Evolutionary conservation across 2,329 filamentous ascomycete genomes (phyloP).

Genomic region (Cytospora chrysosperma): DNA sequence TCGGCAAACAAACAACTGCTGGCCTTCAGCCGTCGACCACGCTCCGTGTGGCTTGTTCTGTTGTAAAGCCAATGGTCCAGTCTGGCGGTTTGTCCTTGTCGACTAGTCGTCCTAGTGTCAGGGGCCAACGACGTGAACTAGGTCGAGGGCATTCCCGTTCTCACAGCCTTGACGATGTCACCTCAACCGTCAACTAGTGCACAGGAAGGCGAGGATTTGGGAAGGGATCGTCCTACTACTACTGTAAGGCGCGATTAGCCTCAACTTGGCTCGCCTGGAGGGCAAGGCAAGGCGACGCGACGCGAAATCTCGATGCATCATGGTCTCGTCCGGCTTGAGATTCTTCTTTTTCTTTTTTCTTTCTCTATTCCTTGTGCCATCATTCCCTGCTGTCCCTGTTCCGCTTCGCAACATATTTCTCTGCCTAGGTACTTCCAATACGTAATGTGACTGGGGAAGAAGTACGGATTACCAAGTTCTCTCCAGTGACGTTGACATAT

Average conservation of each 20-base stretch:
- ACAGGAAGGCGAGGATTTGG: not conserved
- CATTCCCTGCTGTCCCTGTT: too few species aligned
- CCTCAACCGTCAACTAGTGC: not conserved
- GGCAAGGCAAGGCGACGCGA: not conserved
- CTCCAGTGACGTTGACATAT: not conserved
- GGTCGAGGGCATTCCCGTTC: not conserved
- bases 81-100: not conserved
- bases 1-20: too few species aligned
- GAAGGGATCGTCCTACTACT: not conserved
- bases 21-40: not conserved
- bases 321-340: not conserved
- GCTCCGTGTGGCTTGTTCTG: too few species aligned
- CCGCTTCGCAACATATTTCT: not conserved
- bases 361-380: too few species aligned
- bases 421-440: too few species aligned
- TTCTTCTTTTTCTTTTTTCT: too few species aligned
- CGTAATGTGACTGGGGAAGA: too few species aligned
- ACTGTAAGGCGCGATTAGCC: not conserved
- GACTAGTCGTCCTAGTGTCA: not conserved
- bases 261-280: not conserved
- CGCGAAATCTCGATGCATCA: not conserved
- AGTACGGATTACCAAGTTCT: not conserved
- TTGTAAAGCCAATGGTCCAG: not conserved
- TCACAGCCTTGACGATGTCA: not conserved
- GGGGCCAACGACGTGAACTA: not conserved